Evolutionary conservation across 371 early-diverging fungal genomes (phyloP), one percentile per base, ranked within the genome.

Genomic region (Dentiscutata heterogama): DNA sequence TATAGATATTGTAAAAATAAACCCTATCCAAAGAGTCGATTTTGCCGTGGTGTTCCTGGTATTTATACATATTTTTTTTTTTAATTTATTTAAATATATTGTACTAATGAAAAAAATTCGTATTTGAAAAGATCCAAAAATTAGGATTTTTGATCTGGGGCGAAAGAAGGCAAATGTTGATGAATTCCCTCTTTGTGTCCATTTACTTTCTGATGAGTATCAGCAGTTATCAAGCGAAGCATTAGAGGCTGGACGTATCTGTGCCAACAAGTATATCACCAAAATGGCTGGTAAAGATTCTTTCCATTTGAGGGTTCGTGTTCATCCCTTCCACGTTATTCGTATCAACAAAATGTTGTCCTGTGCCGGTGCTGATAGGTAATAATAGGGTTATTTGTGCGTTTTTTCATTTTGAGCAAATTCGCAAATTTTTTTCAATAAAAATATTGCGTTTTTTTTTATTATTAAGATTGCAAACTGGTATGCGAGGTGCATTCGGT

Each of bases 271-370:
- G 95, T 99, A 99, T 95, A 98, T 99, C 88, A 90, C 97, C 89
- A 99, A 99, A 95, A 91, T 89, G 86, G 90, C 98, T 78, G 99
- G 99, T 84, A 99, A 99, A 95, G 99, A 99, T 86, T 96, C 98
- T 75, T 99, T 99, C 98, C 99, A 99, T 93, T 92, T 99, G 95
- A 95, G 99, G 87, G 92, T 99, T 79, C 96, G 99, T 86, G 99
- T 99, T 84, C 99, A 99, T 91, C 99, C 99, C 72, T 99, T 95
- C 94, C 99, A 99, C 93, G 99, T 99, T 78, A 90, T 99, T 85
- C 98, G 99, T 89, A 99, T 99, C 96, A 99, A 99, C 95, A 99
- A 99, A 94, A 99, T 99, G 99, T 95, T 99, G 95, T 99, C 99
- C 84, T 99, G 99, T 91, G 99, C 99, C 87, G 99, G 99, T 92